Evolutionary conservation across 2,329 filamentous ascomycete species (phyloP).

Genomic region (Fusarium keratoplasticum): DNA sequence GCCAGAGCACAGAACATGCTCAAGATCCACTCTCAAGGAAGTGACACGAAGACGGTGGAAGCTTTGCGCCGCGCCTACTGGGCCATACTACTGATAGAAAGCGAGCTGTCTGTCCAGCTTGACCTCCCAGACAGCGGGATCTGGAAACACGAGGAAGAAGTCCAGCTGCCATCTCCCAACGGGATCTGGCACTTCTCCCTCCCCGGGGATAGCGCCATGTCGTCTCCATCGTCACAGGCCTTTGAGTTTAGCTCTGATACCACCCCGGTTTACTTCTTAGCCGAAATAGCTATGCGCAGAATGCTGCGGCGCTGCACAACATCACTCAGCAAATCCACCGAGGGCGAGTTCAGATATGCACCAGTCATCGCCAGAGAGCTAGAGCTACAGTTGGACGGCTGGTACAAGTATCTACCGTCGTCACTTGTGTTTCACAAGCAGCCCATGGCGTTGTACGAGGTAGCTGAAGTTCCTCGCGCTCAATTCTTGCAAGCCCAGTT

Average conservation of each 20-base stretch:
- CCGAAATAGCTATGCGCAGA: slow-evolving; percentile 49
- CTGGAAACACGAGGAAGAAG: slow-evolving; percentile 1
- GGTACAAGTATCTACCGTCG: slow-evolving; percentile 45
- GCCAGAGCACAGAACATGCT: slow-evolving; percentile 3
- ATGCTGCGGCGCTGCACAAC: slow-evolving; percentile 48
- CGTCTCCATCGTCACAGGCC: neutral
- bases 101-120: slow-evolving; percentile 1
- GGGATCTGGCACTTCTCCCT: neutral
- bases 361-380: slow-evolving; percentile 47
- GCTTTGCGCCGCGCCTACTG: slow-evolving; percentile 3
- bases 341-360: slow-evolving; percentile 38
- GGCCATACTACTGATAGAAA: slow-evolving; percentile 8
- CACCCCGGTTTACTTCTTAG: slow-evolving; percentile 44
- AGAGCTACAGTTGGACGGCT: slow-evolving; percentile 49
- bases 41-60: neutral
- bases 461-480: neutral
- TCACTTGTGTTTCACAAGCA: neutral
- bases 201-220: neutral
- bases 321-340: slow-evolving; percentile 31
- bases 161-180: slow-evolving; percentile 2
- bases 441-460: neutral
- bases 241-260: slow-evolving; percentile 6
- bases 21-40: neutral
- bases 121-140: slow-evolving; percentile 4
- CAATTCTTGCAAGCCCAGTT: slow-evolving; percentile 4